Evolutionary conservation across 2,329 filamentous ascomycete species (phyloP).

Genomic region (Fusarium fujikuroi): DNA sequence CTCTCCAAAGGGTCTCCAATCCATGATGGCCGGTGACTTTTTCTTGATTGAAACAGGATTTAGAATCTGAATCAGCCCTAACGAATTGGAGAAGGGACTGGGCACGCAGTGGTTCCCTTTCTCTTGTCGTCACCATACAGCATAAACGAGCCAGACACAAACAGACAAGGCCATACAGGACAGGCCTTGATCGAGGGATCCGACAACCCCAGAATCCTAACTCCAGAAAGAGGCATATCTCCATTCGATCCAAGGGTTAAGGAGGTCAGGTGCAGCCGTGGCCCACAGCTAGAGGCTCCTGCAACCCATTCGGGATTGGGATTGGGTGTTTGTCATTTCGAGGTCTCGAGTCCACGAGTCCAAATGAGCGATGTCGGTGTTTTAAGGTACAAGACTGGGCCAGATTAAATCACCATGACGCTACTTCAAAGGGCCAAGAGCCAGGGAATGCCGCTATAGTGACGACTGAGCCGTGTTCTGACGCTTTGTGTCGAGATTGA

Average conservation of each 20-base stretch:
- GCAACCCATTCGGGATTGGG: slow-evolving; percentile 38
- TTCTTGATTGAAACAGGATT: slow-evolving; percentile 15
- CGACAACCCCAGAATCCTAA: slow-evolving; percentile 25
- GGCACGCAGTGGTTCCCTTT: background rate
- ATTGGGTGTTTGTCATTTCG: slow-evolving; percentile 34
- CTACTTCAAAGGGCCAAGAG: background rate
- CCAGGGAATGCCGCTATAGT: background rate
- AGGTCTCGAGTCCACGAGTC: slow-evolving; percentile 9
- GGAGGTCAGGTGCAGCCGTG: slow-evolving; percentile 42
- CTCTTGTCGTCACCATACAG: slow-evolving; percentile 32
- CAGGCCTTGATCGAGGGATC: slow-evolving; percentile 25
- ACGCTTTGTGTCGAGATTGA: slow-evolving; percentile 18
- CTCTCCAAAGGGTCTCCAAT: slow-evolving; percentile 27
- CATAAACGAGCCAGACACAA: background rate
- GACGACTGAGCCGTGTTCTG: background rate
- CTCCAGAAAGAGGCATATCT: slow-evolving; percentile 41
- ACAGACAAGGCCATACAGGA: slow-evolving; percentile 2
- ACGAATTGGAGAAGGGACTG: slow-evolving; percentile 36
- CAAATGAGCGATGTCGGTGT: slow-evolving; percentile 31
- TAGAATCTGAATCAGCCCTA: slow-evolving; percentile 33
- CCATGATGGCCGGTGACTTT: slow-evolving; percentile 16
- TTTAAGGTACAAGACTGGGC: background rate
- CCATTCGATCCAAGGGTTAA: slow-evolving; percentile 36
- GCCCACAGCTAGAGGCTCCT: slow-evolving; percentile 41
- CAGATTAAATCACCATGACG: slow-evolving; percentile 43